phyloP scores from a whole-genome alignment of 257 asterid species.

The Asclepias syriaca region DNA sequence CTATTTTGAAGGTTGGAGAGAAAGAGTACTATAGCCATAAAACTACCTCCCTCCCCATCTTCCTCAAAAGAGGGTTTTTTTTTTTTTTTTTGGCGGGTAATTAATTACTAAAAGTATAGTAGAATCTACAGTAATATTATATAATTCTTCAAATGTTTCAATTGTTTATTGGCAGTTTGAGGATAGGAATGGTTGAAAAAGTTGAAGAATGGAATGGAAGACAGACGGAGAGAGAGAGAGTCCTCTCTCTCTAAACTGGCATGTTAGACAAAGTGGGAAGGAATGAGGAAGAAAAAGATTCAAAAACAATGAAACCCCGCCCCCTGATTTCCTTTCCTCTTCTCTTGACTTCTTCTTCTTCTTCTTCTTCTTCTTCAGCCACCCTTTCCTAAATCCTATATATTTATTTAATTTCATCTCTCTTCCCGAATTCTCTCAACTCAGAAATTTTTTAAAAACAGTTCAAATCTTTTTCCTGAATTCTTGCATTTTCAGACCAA shows the following conservation, averaged over 20 bases:
- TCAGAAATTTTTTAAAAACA: too few relatives aligned
- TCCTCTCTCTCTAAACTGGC: neutral
- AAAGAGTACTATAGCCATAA: too few relatives aligned
- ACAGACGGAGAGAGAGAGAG: neutral
- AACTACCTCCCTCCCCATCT: too few relatives aligned
- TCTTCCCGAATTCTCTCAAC: neutral
- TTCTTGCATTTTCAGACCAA: neutral
- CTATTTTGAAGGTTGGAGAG: too few relatives aligned
- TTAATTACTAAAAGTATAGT: too few relatives aligned
- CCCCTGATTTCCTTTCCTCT: slow-evolving; percentile 8
- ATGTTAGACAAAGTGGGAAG: neutral
- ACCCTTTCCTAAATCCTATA: neutral
- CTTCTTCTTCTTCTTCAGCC: neutral
- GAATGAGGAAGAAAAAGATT: neutral
- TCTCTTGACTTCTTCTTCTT: slow-evolving; percentile 5
- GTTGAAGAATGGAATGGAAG: neutral
- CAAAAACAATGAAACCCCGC: slow-evolving; percentile 13
- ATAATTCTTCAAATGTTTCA: neutral
- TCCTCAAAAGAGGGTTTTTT: too few relatives aligned
- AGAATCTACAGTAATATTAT: neutral
- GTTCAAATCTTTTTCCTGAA: neutral
- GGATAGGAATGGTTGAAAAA: neutral
- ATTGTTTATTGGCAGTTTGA: neutral
- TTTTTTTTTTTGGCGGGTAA: too few relatives aligned
- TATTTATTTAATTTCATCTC: neutral